A percentile compares a stretch with the other conserved stretches of the same genome.
phyloP scores from a whole-genome alignment of 1,284 basidiomycete species.

The Anthracocystis walkeri region DNA sequence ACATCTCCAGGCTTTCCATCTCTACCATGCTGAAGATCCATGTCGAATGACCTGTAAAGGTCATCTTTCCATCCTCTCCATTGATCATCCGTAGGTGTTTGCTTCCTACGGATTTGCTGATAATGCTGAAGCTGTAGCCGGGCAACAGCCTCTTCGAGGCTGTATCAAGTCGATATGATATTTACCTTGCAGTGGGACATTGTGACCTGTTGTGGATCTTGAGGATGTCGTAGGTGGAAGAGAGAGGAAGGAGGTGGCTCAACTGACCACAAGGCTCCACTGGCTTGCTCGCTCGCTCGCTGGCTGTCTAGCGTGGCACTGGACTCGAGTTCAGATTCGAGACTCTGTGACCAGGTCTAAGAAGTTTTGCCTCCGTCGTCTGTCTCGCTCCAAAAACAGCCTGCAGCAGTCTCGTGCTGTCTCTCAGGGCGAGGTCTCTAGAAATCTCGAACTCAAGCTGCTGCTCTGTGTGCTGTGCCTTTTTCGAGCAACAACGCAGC shows the following conservation, averaged over 20 bases:
- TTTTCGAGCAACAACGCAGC: too few species aligned
- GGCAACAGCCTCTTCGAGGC: constrained; percentile 16
- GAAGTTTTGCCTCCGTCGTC: background rate
- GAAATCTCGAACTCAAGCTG: background rate
- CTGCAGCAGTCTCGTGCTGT: background rate
- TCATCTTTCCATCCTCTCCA: background rate
- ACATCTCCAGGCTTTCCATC: constrained; percentile 1
- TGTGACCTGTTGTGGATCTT: constrained; percentile 51
- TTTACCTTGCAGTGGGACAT: constrained; percentile 63
- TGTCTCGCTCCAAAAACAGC: background rate
- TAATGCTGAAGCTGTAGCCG: constrained; percentile 26
- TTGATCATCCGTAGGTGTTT: background rate
- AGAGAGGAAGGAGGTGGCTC: constrained; percentile 11
- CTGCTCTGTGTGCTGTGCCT: too few species aligned
- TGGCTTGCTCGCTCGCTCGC: constrained; percentile 12
- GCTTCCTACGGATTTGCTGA: constrained; percentile 11
- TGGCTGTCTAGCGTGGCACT: constrained; percentile 3
- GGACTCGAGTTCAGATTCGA: background rate
- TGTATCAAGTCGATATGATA: constrained; percentile 33
- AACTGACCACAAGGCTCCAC: constrained; percentile 20
- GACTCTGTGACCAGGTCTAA: background rate
- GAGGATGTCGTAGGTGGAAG: constrained; percentile 52
- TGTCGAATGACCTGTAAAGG: background rate
- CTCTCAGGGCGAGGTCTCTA: background rate
- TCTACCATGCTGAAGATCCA: constrained; percentile 1